Conservation (phyloP, 805 yeast species). For the Lipomyces yamadae region DNA sequence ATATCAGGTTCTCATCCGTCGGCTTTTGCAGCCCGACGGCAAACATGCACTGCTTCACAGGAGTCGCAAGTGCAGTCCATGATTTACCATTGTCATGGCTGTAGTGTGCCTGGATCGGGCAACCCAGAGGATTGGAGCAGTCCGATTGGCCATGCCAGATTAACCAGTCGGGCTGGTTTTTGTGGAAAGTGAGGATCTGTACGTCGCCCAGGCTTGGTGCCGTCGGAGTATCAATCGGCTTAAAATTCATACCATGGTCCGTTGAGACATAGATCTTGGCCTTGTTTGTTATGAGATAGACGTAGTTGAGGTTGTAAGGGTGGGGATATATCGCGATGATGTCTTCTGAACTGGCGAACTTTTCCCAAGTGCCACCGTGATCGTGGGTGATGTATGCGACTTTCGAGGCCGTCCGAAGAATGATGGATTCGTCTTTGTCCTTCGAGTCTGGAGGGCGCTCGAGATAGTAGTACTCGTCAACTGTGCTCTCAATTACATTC, state of each 20-base stretch:
- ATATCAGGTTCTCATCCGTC: slow-evolving; percentile 58
- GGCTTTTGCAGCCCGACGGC: slow-evolving; percentile 59
- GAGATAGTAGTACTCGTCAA: slow-evolving; percentile 59
- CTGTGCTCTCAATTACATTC: slow-evolving; percentile 67
- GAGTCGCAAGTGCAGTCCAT: slow-evolving; percentile 61
- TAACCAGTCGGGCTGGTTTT: slow-evolving; percentile 58
- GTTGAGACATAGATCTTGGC: slow-evolving; percentile 60
- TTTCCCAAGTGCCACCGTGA: slow-evolving; percentile 61
- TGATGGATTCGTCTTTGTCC: slow-evolving; percentile 63
- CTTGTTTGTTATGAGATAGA: slow-evolving; percentile 57
- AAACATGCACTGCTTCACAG: slow-evolving; percentile 62
- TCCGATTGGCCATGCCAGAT: slow-evolving; percentile 70
- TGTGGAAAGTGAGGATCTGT: slow-evolving; percentile 61
- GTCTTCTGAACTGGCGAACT: slow-evolving; percentile 50
- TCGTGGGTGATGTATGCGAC: slow-evolving; percentile 70
- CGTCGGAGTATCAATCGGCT: slow-evolving; percentile 49
- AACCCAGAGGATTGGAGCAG: slow-evolving; percentile 57
- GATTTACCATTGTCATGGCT: slow-evolving; percentile 70
- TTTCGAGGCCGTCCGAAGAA: slow-evolving; percentile 60
- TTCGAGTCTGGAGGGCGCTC: slow-evolving; percentile 54
- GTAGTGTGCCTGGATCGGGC: slow-evolving; percentile 63
- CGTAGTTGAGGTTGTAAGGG: slow-evolving; percentile 60
- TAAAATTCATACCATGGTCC: slow-evolving; percentile 70
- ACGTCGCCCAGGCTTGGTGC: slow-evolving; percentile 51
- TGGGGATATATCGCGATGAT: slow-evolving; percentile 66